phyloP scores from a whole-genome alignment of 371 early-diverging fungal species.

The Circinella minor region DNA sequence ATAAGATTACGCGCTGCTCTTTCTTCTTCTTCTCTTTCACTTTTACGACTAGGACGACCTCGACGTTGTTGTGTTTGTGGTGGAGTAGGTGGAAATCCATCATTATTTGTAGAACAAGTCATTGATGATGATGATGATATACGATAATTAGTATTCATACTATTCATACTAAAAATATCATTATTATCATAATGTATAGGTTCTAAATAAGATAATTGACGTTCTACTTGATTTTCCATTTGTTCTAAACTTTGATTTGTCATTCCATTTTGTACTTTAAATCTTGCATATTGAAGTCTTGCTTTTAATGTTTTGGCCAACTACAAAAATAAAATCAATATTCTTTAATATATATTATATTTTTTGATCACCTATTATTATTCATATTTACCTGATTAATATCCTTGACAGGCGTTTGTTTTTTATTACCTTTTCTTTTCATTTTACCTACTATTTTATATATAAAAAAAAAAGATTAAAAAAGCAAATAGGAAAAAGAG shows the following conservation, averaged over 20 bases:
- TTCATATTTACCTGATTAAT: too few species aligned
- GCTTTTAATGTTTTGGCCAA: constrained; percentile 12
- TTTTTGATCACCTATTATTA: too few species aligned
- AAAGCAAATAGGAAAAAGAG: too few species aligned
- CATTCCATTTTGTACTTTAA: constrained; percentile 24
- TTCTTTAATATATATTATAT: too few species aligned
- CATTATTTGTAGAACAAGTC: background rate
- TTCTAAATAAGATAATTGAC: constrained; percentile 1
- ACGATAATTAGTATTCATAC: too few species aligned
- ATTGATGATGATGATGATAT: background rate
- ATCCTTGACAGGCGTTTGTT: too few species aligned
- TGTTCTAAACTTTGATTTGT: constrained; percentile 17
- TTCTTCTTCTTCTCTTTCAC: constrained; percentile 14
- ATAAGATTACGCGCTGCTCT: constrained; percentile 15
- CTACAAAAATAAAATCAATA: too few species aligned
- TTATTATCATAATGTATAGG: background rate
- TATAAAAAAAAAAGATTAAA: too few species aligned
- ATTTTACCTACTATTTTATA: too few species aligned
- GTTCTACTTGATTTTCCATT: constrained; percentile 16
- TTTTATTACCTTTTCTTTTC: too few species aligned
- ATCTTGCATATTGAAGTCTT: constrained; percentile 20
- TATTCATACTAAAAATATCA: too few species aligned
- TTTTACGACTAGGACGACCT: background rate
- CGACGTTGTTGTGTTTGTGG: constrained; percentile 11
- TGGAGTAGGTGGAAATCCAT: constrained; percentile 15